These are phyloP conservation scores for Aspergillus candidus DNA, from an alignment of 2,329 filamentous ascomycete genomes.

Conservation along the genomic window DNA sequence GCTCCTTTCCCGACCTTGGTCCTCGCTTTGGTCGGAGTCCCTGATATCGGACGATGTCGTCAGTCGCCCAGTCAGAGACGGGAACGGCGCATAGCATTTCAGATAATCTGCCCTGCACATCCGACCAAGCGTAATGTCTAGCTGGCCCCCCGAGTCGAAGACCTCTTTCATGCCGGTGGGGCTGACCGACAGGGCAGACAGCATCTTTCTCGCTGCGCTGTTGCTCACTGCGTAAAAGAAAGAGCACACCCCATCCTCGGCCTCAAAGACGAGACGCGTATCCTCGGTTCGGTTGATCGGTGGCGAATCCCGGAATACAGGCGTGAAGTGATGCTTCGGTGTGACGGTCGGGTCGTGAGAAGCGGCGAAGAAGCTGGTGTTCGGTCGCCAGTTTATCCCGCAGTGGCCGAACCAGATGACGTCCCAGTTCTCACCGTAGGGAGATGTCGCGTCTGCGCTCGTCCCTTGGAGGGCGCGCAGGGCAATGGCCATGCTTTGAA, in stretches of 20 bases:
- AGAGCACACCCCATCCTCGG: conserved; percentile 14
- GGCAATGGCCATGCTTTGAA: conserved; percentile 9
- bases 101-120: conserved; percentile 18
- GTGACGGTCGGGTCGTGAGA: conserved; percentile 13
- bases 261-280: conserved; percentile 10
- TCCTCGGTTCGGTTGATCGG: conserved; percentile 8
- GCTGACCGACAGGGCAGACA: conserved; percentile 16
- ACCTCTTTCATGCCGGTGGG: conserved; percentile 13
- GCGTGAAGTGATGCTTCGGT: conserved; percentile 14
- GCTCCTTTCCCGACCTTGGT: background rate
- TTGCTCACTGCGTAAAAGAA: conserved; percentile 18
- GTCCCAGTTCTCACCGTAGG: conserved; percentile 16
- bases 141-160: conserved; percentile 18
- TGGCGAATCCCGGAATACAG: conserved; percentile 16
- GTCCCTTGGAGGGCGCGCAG: conserved; percentile 6
- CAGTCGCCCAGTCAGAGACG: conserved; percentile 9
- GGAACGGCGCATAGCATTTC: conserved; percentile 15
- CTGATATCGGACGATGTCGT: conserved; percentile 13
- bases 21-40: conserved; percentile 1
- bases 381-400: conserved; percentile 13
- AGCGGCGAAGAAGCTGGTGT: conserved; percentile 9
- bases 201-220: conserved; percentile 14
- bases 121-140: conserved; percentile 17
- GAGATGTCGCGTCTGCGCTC: background rate
- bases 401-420: conserved; percentile 22